phyloP scores from a whole-genome alignment of 495 filamentous ascomycete genomes.

The Daldinia vernicosa region DNA sequence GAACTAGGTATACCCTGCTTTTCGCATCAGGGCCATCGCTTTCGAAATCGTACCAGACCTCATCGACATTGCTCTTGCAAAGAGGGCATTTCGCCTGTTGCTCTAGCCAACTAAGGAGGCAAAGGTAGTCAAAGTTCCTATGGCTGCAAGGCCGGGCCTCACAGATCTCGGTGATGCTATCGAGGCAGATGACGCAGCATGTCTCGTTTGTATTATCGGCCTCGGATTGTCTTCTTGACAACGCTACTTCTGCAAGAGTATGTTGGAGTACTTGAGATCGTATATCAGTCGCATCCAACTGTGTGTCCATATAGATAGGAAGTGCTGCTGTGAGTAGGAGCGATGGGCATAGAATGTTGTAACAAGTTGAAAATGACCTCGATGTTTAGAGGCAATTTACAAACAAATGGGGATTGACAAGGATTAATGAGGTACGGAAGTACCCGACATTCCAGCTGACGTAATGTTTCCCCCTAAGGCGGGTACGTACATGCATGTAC shows the following conservation, averaged over 20 bases:
- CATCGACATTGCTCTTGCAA: constrained; percentile 73
- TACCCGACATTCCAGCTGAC: neutral
- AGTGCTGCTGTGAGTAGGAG: neutral
- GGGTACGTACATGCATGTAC: neutral
- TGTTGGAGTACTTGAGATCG: constrained; percentile 56
- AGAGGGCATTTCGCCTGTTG: constrained; percentile 77
- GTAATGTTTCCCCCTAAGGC: neutral
- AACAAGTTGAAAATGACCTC: neutral
- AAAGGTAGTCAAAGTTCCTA: constrained; percentile 83
- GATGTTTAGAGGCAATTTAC: neutral
- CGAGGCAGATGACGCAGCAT: constrained; percentile 78
- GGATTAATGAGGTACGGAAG: neutral
- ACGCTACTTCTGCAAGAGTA: constrained; percentile 57
- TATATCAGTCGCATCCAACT: constrained; percentile 45
- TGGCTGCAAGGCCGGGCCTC: constrained; percentile 79
- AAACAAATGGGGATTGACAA: neutral
- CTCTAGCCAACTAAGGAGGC: constrained; percentile 84
- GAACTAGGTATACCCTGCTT: constrained; percentile 57
- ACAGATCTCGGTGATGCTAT: constrained; percentile 74
- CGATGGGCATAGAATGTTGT: neutral
- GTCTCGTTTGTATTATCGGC: constrained; percentile 41
- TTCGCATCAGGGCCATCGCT: constrained; percentile 61
- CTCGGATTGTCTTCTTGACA: constrained; percentile 33
- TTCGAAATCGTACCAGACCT: constrained; percentile 73
- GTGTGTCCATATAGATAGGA: constrained; percentile 45